Evolutionary conservation across 1,284 basidiomycete genomes (phyloP), one percentile per base, ranked within the genome.

Genomic region (Neotropicomus parvogracilis): DNA sequence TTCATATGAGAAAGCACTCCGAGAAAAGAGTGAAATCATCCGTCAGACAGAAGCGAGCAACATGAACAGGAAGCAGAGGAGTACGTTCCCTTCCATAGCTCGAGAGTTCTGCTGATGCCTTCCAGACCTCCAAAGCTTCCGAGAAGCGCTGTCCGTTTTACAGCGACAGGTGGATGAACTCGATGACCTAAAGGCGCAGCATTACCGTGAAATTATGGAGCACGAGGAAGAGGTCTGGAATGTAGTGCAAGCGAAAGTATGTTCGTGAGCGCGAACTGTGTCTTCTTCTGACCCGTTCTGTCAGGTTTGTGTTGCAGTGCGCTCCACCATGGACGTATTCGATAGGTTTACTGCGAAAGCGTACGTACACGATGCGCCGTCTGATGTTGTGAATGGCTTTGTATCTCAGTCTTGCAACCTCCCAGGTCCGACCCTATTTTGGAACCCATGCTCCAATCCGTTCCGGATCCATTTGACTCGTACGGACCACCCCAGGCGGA

Each of bases 191-290:
- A 93, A 92, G 62, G 78, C 71, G 4, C 75, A 79, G 10, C 90
- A 94, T 69, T 94, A 94, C 63, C 79, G 82, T 55, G 88, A 95
- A 57, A 93, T 95, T 46, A 72, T 95, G 45, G 90, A 92, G 49
- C 91, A 92, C 55, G 94, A 97, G 70, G 91, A 95, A 59, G 85
- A 94, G 69, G 83, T 91, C 6, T 97, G 95, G 95, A 83, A 92
- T 58, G 82, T 83, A 13, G 89, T 97, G 11, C 83, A 94, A 60
- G 79, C 77, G 54, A 93, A 93, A 73, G 85, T 88, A 54, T 73
- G 35, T 17, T 28, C 21, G 19, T 16, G 34, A 19, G 24, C 21
- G 28, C 26, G 10, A 19, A 26, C 19, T 16, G 16, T 17, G 33
- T 36, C 54, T 64, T 66, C 41, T 50, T 36, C 49, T 55, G 37